Conservation (phyloP, 2,329 filamentous ascomycete genomes). For the Aspergillus transmontanensis region DNA sequence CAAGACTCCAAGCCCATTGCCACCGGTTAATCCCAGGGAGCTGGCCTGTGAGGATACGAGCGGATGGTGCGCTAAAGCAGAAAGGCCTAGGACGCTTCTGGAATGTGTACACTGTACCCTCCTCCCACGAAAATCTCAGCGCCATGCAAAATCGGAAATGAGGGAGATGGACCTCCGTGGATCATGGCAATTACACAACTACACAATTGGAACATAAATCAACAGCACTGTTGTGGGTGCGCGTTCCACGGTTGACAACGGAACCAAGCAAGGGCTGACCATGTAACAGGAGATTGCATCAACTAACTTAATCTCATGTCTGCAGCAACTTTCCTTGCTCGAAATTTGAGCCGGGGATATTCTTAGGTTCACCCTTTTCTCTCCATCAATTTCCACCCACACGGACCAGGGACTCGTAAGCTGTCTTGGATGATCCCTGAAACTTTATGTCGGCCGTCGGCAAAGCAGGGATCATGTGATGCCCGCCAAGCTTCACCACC, state of each 20-base stretch:
- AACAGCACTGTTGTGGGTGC: conserved; percentile 21
- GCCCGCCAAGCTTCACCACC: background rate
- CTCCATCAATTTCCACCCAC: background rate
- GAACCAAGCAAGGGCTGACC: conserved; percentile 8
- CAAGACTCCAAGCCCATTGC: background rate
- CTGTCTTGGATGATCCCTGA: conserved; percentile 8
- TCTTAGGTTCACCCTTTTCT: background rate
- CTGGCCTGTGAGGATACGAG: background rate
- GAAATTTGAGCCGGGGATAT: background rate
- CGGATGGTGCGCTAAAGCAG: background rate
- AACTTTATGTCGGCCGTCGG: background rate
- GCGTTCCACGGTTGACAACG: conserved; percentile 17
- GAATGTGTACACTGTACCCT: background rate
- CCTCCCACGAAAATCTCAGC: background rate
- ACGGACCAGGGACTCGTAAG: conserved; percentile 10
- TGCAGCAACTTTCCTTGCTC: background rate
- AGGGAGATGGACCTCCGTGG: background rate
- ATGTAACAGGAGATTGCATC: conserved; percentile 2
- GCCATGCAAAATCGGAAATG: background rate
- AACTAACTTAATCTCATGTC: background rate
- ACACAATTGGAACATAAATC: conserved; percentile 8
- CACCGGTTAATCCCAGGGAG: background rate
- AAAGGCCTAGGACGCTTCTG: background rate
- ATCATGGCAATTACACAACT: conserved; percentile 2
- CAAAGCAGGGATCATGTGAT: conserved; percentile 5